Evolutionary conservation across 83 land plant genomes (phyloP).

Genomic region (Larix sibirica): DNA sequence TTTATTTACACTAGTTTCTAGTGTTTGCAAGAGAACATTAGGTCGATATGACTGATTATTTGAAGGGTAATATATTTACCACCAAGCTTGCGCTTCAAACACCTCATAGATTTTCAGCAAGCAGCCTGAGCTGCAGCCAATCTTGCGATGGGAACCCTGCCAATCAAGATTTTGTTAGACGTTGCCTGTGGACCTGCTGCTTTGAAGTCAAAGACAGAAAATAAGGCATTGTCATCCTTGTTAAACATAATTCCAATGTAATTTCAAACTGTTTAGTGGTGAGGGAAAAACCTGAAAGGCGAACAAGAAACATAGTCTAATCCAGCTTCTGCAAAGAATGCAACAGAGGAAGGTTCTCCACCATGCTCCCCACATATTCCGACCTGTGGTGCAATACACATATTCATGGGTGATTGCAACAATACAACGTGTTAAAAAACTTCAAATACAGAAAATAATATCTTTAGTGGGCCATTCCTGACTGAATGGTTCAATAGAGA

Average conservation of each 20-base stretch:
- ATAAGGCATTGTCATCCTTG: background rate
- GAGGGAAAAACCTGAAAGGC: slow-evolving; percentile 79
- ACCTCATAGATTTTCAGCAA: slow-evolving; percentile 8
- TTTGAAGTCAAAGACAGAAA: background rate
- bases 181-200: background rate
- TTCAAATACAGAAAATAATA: too few species aligned
- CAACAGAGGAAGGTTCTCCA: slow-evolving; percentile 97
- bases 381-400: slow-evolving; percentile 46
- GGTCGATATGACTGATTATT: too few species aligned
- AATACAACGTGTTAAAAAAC: too few species aligned
- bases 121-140: slow-evolving; percentile 97
- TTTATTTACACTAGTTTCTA: too few species aligned
- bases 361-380: slow-evolving; percentile 99
- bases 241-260: background rate
- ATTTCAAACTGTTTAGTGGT: background rate
- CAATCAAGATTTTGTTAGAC: background rate
- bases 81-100: too few species aligned
- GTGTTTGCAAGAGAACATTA: too few species aligned
- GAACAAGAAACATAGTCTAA: slow-evolving; percentile 98
- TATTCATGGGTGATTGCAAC: background rate
- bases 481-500: too few species aligned
- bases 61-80: too few species aligned
- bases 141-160: slow-evolving; percentile 96
- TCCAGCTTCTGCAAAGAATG: slow-evolving; percentile 87
- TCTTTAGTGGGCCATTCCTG: too few species aligned